Conservation (phyloP, 2,329 filamentous ascomycete genomes). For the Paraphoma chrysanthemicola region DNA sequence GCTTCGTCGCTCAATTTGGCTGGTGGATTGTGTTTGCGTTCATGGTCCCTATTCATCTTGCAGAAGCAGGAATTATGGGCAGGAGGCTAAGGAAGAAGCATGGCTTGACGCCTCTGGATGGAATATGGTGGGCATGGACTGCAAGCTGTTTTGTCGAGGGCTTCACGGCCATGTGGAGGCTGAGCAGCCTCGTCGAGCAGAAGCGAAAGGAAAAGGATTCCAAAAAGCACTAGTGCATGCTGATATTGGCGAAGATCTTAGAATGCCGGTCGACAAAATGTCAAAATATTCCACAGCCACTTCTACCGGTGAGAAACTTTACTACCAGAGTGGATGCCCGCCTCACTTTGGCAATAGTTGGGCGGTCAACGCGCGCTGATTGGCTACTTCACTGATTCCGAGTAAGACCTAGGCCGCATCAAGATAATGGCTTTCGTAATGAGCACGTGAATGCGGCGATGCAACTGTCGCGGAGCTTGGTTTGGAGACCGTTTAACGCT, state of each 20-base stretch:
- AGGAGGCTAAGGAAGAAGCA: conserved; percentile 56
- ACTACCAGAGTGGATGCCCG: too few species aligned
- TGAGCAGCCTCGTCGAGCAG: conserved; percentile 32
- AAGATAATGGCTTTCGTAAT: neutral
- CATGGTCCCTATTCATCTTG: conserved; percentile 69
- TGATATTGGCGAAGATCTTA: too few species aligned
- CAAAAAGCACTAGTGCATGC: conserved; percentile 36
- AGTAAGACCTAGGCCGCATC: neutral
- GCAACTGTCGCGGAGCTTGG: neutral
- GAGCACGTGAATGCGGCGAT: neutral
- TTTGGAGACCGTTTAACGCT: neutral
- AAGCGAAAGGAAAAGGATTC: conserved; percentile 40
- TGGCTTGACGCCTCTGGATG: conserved; percentile 57
- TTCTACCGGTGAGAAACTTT: too few species aligned
- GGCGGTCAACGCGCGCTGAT: too few species aligned
- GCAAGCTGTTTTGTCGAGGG: conserved; percentile 62
- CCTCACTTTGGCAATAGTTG: too few species aligned
- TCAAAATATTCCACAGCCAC: too few species aligned
- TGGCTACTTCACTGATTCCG: too few species aligned
- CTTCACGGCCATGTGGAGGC: conserved; percentile 54
- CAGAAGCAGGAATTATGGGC: conserved; percentile 64
- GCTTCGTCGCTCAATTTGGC: conserved; percentile 65
- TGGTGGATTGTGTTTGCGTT: conserved; percentile 61
- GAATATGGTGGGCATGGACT: conserved; percentile 63
- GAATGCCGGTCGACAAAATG: too few species aligned